Evolutionary conservation across 2,329 filamentous ascomycete genomes (phyloP).

Genomic region (Exophiala xenobiotica): DNA sequence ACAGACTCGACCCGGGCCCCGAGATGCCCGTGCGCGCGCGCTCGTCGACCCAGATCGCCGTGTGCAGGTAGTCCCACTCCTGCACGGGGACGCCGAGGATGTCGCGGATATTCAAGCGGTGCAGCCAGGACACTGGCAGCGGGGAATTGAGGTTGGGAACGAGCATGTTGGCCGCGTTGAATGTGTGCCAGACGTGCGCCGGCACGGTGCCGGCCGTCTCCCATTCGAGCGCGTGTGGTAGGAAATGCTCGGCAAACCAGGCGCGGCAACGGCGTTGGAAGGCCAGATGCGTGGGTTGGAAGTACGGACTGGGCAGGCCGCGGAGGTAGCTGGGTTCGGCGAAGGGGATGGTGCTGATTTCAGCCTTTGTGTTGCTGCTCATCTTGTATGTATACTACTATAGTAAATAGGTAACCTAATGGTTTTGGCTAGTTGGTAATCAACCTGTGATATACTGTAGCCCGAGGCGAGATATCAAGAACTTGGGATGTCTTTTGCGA

Average conservation of each 20-base stretch:
- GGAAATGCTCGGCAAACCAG: slow-evolving; percentile 64
- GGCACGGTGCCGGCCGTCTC: slow-evolving; percentile 65
- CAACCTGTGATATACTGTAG: too few species aligned
- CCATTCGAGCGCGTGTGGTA: slow-evolving; percentile 65
- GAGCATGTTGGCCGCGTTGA: slow-evolving; percentile 66
- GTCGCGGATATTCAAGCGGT: slow-evolving; percentile 63
- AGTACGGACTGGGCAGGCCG: slow-evolving; percentile 70
- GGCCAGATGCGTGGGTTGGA: slow-evolving; percentile 61
- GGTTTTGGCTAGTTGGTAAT: too few species aligned
- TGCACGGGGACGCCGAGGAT: slow-evolving; percentile 67
- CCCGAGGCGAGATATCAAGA: too few species aligned
- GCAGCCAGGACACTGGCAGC: slow-evolving; percentile 66
- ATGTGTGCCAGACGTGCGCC: slow-evolving; percentile 61
- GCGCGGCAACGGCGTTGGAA: slow-evolving; percentile 68
- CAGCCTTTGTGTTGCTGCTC: background rate
- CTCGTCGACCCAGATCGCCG: slow-evolving; percentile 68
- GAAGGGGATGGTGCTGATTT: slow-evolving; percentile 55
- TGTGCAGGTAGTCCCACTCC: slow-evolving; percentile 71
- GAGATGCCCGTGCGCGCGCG: slow-evolving; percentile 64
- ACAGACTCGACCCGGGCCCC: slow-evolving; percentile 58
- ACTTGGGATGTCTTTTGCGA: too few species aligned
- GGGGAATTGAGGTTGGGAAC: slow-evolving; percentile 67
- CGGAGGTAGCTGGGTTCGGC: slow-evolving; percentile 69
- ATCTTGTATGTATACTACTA: background rate
- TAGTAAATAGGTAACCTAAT: too few species aligned